phyloP scores from a whole-genome alignment of 768 basidiomycete species.

The Tylopilus sp. region DNA sequence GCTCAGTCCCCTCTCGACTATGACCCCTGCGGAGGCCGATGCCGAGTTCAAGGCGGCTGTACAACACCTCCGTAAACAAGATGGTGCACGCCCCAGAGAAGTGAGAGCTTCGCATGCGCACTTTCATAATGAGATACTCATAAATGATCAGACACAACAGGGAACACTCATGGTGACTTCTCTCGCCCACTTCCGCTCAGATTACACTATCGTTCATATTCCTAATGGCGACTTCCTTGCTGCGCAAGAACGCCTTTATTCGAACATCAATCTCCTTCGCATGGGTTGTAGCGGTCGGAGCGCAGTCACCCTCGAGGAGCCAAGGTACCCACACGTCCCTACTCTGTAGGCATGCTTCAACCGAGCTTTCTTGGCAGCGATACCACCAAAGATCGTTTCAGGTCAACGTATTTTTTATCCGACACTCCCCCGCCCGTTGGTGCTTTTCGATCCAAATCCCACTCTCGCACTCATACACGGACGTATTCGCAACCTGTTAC shows the following conservation, averaged over 20 bases:
- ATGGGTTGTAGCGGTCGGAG: conserved; percentile 80
- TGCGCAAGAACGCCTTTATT: conserved; percentile 64
- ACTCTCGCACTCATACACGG: conserved; percentile 28
- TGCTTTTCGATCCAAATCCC: conserved; percentile 28
- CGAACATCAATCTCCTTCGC: conserved; percentile 80
- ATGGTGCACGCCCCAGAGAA: conserved; percentile 72
- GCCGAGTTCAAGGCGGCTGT: conserved; percentile 61
- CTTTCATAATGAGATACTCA: conserved; percentile 4
- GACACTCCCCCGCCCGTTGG: conserved; percentile 32
- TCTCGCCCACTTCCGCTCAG: conserved; percentile 82
- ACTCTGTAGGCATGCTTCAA: conserved; percentile 5
- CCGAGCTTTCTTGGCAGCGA: conserved; percentile 44
- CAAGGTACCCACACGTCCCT: conserved; percentile 41
- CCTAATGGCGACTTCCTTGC: conserved; percentile 63
- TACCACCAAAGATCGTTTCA: conserved; percentile 77
- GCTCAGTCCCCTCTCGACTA: conserved; percentile 43
- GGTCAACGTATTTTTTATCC: conserved; percentile 60
- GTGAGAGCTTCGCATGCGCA: conserved; percentile 29
- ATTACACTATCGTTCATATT: conserved; percentile 80
- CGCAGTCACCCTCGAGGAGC: conserved; percentile 75
- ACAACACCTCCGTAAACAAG: conserved; percentile 53
- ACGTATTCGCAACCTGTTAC: conserved; percentile 28
- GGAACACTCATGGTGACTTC: conserved; percentile 80
- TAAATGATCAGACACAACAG: conserved; percentile 46
- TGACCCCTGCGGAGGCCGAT: conserved; percentile 43